Conservation (phyloP, 2,329 filamentous ascomycete species). For the Myriosclerotinia duriaeana region DNA sequence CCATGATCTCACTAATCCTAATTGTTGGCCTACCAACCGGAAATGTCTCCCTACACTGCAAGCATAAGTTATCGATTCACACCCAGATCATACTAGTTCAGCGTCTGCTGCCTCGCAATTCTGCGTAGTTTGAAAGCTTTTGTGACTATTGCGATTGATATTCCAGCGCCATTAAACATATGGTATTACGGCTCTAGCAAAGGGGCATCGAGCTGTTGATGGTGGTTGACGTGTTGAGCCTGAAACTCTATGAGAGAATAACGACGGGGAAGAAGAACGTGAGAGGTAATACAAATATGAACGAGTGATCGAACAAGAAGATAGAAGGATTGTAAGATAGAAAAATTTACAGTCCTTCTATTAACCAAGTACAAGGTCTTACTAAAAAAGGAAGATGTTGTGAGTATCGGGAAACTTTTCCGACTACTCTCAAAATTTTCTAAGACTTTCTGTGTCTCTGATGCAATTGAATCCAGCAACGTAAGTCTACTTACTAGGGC, state of each 20-base stretch:
- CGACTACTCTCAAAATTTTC: neutral
- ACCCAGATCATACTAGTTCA: constrained; percentile 34
- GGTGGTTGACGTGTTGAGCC: too few species aligned
- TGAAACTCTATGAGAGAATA: neutral
- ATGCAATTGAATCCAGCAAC: neutral
- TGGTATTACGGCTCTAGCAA: constrained; percentile 43
- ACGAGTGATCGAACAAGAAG: neutral
- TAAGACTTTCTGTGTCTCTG: neutral
- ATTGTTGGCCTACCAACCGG: too few species aligned
- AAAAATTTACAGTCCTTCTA: too few species aligned
- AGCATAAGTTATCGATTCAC: constrained; percentile 55
- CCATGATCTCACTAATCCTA: constrained; percentile 43
- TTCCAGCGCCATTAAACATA: constrained; percentile 47
- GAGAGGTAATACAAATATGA: too few species aligned
- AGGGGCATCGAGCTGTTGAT: constrained; percentile 32
- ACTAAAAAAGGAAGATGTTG: neutral
- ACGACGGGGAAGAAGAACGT: neutral
- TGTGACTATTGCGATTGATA: constrained; percentile 44
- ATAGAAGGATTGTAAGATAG: too few species aligned
- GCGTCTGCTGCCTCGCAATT: constrained; percentile 43
- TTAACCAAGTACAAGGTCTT: neutral
- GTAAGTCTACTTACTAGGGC: too few species aligned
- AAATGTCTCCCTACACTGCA: constrained; percentile 8
- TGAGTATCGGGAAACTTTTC: neutral
- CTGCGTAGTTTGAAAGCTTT: constrained; percentile 34